phyloP scores from a whole-genome alignment of 1,139 yeast species.

The Lodderomyces elongisporus region DNA sequence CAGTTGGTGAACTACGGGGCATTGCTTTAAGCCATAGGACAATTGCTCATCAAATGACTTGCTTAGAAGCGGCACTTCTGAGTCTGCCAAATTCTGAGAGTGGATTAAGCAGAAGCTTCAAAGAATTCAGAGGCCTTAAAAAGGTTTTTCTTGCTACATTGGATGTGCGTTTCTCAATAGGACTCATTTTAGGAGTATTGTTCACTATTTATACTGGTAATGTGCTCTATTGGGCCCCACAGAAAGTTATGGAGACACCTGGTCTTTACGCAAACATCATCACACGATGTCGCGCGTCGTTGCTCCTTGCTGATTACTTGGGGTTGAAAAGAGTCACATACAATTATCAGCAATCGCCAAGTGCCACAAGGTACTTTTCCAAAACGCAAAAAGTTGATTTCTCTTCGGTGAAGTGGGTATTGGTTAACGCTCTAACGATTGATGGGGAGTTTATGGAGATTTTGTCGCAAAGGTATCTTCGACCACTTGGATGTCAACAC shows the following conservation, averaged over 20 bases:
- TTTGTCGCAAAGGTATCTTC: conserved; percentile 84
- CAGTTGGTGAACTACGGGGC: conserved; percentile 88
- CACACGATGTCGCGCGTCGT: conserved; percentile 64
- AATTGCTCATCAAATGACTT: conserved; percentile 80
- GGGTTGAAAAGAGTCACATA: conserved; percentile 91
- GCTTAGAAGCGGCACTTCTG: conserved; percentile 62
- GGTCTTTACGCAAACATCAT: conserved; percentile 85
- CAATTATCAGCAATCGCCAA: conserved; percentile 89
- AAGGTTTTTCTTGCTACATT: conserved; percentile 62
- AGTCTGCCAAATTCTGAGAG: conserved; percentile 53
- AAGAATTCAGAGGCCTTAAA: conserved; percentile 22
- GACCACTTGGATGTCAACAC: conserved; percentile 80
- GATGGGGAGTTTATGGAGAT: conserved; percentile 93
- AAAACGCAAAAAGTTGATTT: conserved; percentile 77
- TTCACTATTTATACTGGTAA: conserved; percentile 85
- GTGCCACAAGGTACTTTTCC: conserved; percentile 71
- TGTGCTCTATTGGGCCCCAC: conserved; percentile 75
- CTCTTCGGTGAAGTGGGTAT: conserved; percentile 79
- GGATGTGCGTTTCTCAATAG: conserved; percentile 85
- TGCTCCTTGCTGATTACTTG: conserved; percentile 78
- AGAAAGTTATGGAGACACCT: conserved; percentile 66
- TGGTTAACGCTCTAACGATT: conserved; percentile 85
- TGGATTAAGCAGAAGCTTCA: conserved; percentile 28
- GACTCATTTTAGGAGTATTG: conserved; percentile 74
- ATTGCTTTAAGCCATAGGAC: conserved; percentile 90